Evolutionary conservation across 305 asterid genomes (phyloP), one percentile per base, ranked within the genome.

Genomic region (Nicotiana rustica): DNA sequence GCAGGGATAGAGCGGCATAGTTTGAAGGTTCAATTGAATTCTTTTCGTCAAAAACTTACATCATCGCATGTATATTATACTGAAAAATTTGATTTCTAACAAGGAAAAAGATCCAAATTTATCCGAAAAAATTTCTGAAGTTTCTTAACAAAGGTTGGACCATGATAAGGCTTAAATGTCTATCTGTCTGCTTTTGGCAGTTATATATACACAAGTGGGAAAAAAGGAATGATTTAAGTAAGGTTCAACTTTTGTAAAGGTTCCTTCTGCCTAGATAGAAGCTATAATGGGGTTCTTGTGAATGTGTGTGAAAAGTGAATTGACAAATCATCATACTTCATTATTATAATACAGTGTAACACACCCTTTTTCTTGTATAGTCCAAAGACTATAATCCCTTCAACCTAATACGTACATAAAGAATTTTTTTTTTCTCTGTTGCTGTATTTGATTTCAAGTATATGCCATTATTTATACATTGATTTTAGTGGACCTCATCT

Each of bases 231-330:
- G 81, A 60, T 84, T 38, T 38, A 64, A 83, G 75, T 76, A 25
- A 49, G 68, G 68, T 82, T 57, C 65, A 67, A 67, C 82, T 71
- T 83, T 83, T 65, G 70, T 29, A 85, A 85, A 85, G 88, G 81
- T 78, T 36, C n/a, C 35, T 83, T 82, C 79, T 88, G 64, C 17
- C 5, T 75, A 82, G 84, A 82, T 62, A 70, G 84, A 73, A 66
- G 84, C 18, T 59, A 82, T 86, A 59, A 85, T 84, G 85, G 80
- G 61, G 80, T 77, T 36, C 56, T 41, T 41, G 80, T 80, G 83
- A 81, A 61, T 83, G 89, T 83, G 83, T 83, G 86, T 82, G 88
- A 77, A 85, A 88, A 86, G 88, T 82, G 86, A 73, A 77, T 82
- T n/a, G 81, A 62, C 71, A 77, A 79, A 62, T 69, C 70, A 61